Base-by-base conservation (phyloP, 805 yeast genomes). In the Suhomyces canberraensis region DNA sequence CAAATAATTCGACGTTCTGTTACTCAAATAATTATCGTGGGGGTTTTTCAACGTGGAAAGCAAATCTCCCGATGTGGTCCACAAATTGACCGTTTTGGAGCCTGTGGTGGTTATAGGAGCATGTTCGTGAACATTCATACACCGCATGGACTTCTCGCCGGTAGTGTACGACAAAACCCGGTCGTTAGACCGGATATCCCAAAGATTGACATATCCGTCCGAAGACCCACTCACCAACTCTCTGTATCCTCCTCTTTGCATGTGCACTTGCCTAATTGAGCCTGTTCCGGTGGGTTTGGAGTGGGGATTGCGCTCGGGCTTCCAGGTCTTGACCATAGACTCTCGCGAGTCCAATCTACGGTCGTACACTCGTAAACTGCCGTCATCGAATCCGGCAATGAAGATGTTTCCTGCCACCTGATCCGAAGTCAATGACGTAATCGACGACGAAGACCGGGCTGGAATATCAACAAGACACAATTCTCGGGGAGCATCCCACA, bases 401-500 rank as follows among this genome's bases (percentile, higher is more conserved):
- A 93, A 79, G 1, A 88, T 72, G 50, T 91, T 82, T 13, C 98
- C 98, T 0, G 96, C 87, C 8, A 93, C 91, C 54, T 91, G 97
- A 55, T 93, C 98, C 0, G 97, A 88, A 0, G 98, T 90, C 35
- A 93, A 65, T 0, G 95, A 74, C 0, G 96, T 84, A 34, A 93
- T 83, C n/a, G 91, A 79, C 14, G 91, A 80, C 1, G 95, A 79
- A 0, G 96, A 86, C 39, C 96, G 73, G 0, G 95, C 95, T 0
- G 98, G 96, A 33, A 93, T 83, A 51, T 89, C 96, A 13, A 78
- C 77, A 32, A 86, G 72, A 53, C 96, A 84, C 35, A 84, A 70
- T 54, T 93, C 98, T 24, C 96, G 70, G 9, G 96, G 93, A 0
- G 98, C 98, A 62, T 93, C 98, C 98, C 98, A 93, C 1, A 90